These are phyloP conservation scores for Piedraia hortae DNA, from an alignment of 2,329 filamentous ascomycete species.

Conservation along the genomic window DNA sequence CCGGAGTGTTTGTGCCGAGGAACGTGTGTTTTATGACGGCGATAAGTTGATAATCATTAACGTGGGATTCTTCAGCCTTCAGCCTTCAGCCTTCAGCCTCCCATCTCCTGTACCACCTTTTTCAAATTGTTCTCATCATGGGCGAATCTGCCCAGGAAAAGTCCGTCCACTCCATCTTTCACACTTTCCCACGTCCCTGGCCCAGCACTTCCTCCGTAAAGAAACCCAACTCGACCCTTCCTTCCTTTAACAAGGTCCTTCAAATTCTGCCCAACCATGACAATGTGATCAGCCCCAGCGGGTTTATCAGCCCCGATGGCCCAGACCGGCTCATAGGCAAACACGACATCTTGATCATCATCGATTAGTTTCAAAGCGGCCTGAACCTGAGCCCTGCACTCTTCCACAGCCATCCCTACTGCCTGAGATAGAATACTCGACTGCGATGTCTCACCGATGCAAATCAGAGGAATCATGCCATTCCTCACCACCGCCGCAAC, in stretches of 20 bases:
- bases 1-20: too few species aligned
- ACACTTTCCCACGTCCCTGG: constrained; percentile 46
- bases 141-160: constrained; percentile 59
- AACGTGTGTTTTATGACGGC: too few species aligned
- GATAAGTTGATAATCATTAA: too few species aligned
- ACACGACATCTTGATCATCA: constrained; percentile 36
- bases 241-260: constrained; percentile 26
- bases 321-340: constrained; percentile 78
- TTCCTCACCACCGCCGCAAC: constrained; percentile 39
- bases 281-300: constrained; percentile 43
- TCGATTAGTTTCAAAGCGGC: constrained; percentile 34
- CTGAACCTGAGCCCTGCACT: constrained; percentile 38
- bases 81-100: constrained; percentile 1
- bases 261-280: constrained; percentile 38
- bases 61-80: too few species aligned
- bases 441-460: constrained; percentile 41
- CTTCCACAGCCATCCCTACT: constrained; percentile 31
- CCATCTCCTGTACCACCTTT: constrained; percentile 43
- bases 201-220: constrained; percentile 65
- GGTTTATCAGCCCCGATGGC: constrained; percentile 53
- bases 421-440: constrained; percentile 19
- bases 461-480: constrained; percentile 50
- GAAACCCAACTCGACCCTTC: constrained; percentile 33
- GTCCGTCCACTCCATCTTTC: constrained; percentile 42
- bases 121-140: constrained; percentile 47